Evolutionary conservation across 2,329 filamentous ascomycete species (phyloP), one percentile per base, ranked within the genome.

Genomic region (Pseudopyrenochaeta lycopersici): DNA sequence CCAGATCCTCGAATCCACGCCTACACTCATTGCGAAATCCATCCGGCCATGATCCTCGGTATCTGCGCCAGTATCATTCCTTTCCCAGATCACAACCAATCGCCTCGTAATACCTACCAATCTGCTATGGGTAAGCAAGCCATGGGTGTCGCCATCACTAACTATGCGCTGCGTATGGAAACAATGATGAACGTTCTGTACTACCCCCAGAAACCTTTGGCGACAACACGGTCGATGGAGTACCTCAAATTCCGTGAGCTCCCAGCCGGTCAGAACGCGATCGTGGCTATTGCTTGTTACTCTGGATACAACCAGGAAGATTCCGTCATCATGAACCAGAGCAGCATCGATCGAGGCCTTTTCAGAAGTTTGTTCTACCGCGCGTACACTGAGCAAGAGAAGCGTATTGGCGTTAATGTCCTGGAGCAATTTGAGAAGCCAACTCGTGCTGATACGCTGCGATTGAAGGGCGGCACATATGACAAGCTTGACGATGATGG

Each of bases 121-220:
- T 97, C 94, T 69, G 95, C 95, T 74, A 99, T 99, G 95, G 95
- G 96, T 82, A 99, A 99, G 80, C 95, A 99, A 85, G 95, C 95
- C 58, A 99, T 99, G 96, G 95, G 96, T 73, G 93, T 98, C 68
- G 97, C 97, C 81, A 84, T 99, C 51, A 99, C 96, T 11, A 99
- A 99, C 75, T 99, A 96, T 77, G 89, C 91, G 35, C 88, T 94
- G 58, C 92, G 95, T 60, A 98, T 99, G 94, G 95, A 99, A 73
- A 99, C 95, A 4, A 99, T 99, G 95, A 90, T 94, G 67, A 99
- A 99, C 68, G 96, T 99, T 73, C 86, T 99, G 3, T 99, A 99
- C 79, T 99, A 99, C 70, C 95, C 95, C 0, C 95, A 99, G 78
- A 99, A 99, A 76, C 95, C 95, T 7, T 84, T 99, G 46, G 95